phyloP scores from a whole-genome alignment of 2,329 filamentous ascomycete species.

The Stachybotrys echinatus region DNA sequence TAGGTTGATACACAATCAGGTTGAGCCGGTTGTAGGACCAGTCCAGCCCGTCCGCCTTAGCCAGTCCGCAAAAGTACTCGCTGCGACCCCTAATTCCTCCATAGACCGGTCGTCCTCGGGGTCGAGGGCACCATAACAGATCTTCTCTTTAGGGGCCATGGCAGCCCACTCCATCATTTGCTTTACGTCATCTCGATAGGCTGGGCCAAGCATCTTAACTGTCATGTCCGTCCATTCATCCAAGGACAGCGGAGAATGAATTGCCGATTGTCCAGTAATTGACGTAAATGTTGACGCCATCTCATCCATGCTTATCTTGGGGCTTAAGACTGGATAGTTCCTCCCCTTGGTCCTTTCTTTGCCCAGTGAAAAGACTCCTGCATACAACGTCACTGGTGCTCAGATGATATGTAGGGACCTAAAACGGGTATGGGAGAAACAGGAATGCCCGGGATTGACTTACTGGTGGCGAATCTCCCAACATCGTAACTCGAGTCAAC shows the following conservation, averaged over 20 bases:
- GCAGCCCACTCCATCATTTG: conserved; percentile 14
- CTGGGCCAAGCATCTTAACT: conserved; percentile 5
- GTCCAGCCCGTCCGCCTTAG: neutral
- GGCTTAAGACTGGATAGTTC: conserved; percentile 9
- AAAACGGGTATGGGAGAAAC: neutral
- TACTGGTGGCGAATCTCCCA: conserved; percentile 7
- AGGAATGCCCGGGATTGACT: neutral
- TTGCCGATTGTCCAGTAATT: conserved; percentile 3
- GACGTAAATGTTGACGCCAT: conserved; percentile 7
- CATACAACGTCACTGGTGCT: conserved; percentile 1
- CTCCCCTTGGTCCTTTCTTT: conserved; percentile 8
- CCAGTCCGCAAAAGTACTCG: conserved; percentile 1
- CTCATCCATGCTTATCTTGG: conserved; percentile 3
- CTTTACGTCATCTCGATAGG: conserved; percentile 8
- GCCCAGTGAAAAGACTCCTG: conserved; percentile 6
- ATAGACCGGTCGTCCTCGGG: neutral
- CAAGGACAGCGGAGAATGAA: conserved; percentile 4
- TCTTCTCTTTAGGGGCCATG: conserved; percentile 6
- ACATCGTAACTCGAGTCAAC: conserved; percentile 9
- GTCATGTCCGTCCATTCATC: conserved; percentile 6
- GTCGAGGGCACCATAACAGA: conserved; percentile 5
- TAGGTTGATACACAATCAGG: neutral
- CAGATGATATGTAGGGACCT: neutral
- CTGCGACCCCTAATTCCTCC: neutral
- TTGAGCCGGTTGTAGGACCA: neutral